phyloP scores from a whole-genome alignment of 2,329 filamentous ascomycete genomes.

The Fusarium compactum region DNA sequence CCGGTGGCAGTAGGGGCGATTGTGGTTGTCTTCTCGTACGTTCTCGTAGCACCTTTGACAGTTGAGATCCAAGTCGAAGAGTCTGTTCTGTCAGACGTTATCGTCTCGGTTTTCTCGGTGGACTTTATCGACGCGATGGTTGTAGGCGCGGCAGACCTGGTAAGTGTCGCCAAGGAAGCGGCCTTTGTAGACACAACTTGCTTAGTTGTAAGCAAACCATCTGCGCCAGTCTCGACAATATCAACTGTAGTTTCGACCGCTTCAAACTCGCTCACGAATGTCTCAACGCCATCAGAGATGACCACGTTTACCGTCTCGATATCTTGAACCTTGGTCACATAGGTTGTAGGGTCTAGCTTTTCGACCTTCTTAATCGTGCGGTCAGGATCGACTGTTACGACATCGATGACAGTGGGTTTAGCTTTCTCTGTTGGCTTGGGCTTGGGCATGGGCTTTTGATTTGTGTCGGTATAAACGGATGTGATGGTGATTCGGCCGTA shows the following conservation, averaged over 20 bases:
- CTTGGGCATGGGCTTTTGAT: conserved; percentile 17
- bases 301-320: conserved; percentile 37
- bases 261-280: conserved; percentile 27
- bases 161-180: conserved; percentile 29
- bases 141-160: conserved; percentile 25
- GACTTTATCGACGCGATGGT: conserved; percentile 34
- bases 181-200: conserved; percentile 28
- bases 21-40: conserved; percentile 32
- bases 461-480: conserved; percentile 36
- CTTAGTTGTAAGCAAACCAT: conserved; percentile 31
- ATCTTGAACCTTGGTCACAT: conserved; percentile 34
- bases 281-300: conserved; percentile 21
- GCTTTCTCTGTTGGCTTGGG: conserved; percentile 29
- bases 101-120: conserved; percentile 27
- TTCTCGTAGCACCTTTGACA: conserved; percentile 36
- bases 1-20: conserved; percentile 29
- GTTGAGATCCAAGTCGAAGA: conserved; percentile 41
- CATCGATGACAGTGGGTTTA: conserved; percentile 38
- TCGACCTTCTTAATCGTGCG: conserved; percentile 42
- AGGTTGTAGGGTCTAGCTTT: conserved; percentile 38
- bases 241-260: conserved; percentile 30
- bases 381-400: conserved; percentile 39
- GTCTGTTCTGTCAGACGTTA: conserved; percentile 34
- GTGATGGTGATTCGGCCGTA: conserved; percentile 45
- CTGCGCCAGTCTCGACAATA: conserved; percentile 17